Evolutionary conservation across 2,329 filamentous ascomycete genomes (phyloP), one percentile per base, ranked within the genome.

Genomic region (Furcasterigmium sp.): DNA sequence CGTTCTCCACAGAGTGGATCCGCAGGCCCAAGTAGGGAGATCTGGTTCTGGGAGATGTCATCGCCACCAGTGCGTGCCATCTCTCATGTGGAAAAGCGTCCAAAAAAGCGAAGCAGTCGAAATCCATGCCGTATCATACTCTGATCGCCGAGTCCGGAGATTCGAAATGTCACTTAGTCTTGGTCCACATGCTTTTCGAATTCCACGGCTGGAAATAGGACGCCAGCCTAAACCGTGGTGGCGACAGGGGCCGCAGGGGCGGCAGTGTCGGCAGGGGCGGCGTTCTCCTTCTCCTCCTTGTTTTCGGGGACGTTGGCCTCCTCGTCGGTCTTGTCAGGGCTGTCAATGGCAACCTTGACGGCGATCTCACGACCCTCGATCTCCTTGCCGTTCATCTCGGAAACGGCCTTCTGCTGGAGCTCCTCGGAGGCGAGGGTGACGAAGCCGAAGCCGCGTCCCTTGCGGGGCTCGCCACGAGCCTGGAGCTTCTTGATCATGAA

Each of bases 401-500:
- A 64, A 54, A 96, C 94, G 53, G 93, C 93, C 85, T 96, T 95
- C 74, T 94, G 84, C 79, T 98, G 93, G 61, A 91, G 72, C 71
- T 95, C 91, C 78, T 98, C 91, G 15, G 89, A 94, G 51, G 85
- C 86, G 50, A 98, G 84, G 48, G 90, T 97, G 51, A 98, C 93
- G 68, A 98, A 98, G 55, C 93, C 93, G 67, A 98, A 98, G 54
- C 93, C 93, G 76, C 93, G 93, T 49, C 93, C 93, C 85, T 98
- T 98, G 76, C 93, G 93, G 59, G 91, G 84, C 76, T 98, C 93
- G 63, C 91, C 91, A 65, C 93, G 91, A 60, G 91, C 91, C 75
- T 95, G 91, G 51, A 98, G 88, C 82, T 98, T 98, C 85, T 96
- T 96, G 73, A 98, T 93, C 93, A 98, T 98, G 78, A 97, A 98